These are phyloP conservation scores for Naumovozyma castellii DNA, from an alignment of 805 yeast species.

Conservation along the genomic window DNA sequence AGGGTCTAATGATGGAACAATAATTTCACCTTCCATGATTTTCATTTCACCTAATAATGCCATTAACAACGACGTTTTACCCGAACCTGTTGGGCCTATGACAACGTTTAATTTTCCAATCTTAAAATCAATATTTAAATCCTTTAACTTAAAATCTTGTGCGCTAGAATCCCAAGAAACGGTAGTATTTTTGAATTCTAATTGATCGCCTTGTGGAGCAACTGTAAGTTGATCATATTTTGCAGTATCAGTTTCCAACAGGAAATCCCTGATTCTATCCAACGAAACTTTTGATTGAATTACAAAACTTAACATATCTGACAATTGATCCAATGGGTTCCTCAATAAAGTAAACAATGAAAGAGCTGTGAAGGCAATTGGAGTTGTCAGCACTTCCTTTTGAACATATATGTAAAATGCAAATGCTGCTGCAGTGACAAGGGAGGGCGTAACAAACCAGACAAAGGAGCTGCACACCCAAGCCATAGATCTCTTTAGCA, in stretches of 20 bases:
- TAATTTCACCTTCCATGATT: slow-evolving; percentile 51
- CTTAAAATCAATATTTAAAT: slow-evolving; percentile 54
- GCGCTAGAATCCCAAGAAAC: slow-evolving; percentile 57
- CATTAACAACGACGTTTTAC: slow-evolving; percentile 74
- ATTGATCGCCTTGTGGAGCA: slow-evolving; percentile 20
- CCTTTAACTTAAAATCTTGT: slow-evolving; percentile 59
- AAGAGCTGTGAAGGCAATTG: slow-evolving; percentile 80
- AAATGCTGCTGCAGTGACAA: slow-evolving; percentile 67
- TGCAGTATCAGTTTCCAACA: slow-evolving; percentile 68
- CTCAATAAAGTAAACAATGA: slow-evolving; percentile 72
- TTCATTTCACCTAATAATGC: slow-evolving; percentile 90
- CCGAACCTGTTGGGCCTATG: slow-evolving; percentile 84
- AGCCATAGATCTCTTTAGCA: slow-evolving; percentile 44
- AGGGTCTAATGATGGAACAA: slow-evolving; percentile 62
- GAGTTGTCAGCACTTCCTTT: slow-evolving; percentile 62
- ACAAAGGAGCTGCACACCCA: slow-evolving; percentile 56
- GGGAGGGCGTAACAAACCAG: slow-evolving; percentile 70
- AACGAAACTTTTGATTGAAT: slow-evolving; percentile 80
- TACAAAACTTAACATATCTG: slow-evolving; percentile 70
- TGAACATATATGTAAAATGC: slow-evolving; percentile 62
- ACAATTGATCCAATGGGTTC: slow-evolving; percentile 72
- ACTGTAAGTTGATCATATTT: slow-evolving; percentile 67
- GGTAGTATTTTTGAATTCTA: slow-evolving; percentile 69
- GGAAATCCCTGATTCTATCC: slow-evolving; percentile 68
- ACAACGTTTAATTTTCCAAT: slow-evolving; percentile 65